Evolutionary conservation across 176 grass and related monocot species (phyloP).

Genomic region (Carex kokanica): DNA sequence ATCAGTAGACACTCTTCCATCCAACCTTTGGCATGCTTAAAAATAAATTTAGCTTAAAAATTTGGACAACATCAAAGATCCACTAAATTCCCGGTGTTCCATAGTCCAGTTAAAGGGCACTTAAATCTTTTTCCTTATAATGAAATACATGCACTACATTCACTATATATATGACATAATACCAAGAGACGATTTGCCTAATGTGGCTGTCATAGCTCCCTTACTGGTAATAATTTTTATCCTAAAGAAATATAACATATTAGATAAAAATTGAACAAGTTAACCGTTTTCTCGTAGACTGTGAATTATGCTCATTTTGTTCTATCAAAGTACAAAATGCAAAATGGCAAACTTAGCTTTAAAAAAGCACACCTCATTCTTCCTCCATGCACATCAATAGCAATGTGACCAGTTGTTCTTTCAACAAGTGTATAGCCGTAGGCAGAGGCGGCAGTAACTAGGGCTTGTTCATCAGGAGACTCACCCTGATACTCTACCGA

Average conservation of each 20-base stretch:
- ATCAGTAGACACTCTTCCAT: not conserved
- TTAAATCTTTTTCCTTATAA: not conserved
- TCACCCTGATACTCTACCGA: conserved; percentile 92
- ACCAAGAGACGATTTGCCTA: not conserved
- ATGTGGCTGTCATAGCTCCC: not conserved
- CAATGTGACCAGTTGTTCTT: conserved; percentile 90
- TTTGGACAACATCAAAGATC: not conserved
- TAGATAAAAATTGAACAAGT: not conserved
- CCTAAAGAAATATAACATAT: not conserved
- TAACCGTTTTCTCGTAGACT: not conserved
- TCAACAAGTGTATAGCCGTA: conserved; percentile 88
- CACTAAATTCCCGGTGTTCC: not conserved
- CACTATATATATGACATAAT: not conserved
- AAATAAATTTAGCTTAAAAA: not conserved
- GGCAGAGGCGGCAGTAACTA: conserved; percentile 80
- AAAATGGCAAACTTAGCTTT: not conserved
- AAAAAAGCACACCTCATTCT: conserved; percentile 62
- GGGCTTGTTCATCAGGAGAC: conserved; percentile 96
- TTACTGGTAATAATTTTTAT: not conserved
- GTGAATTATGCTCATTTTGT: not conserved
- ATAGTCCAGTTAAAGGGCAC: not conserved
- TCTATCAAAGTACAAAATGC: not conserved
- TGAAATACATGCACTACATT: not conserved
- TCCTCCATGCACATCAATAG: conserved; percentile 81
- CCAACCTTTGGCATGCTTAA: not conserved